phyloP scores from a whole-genome alignment of 257 asterid species.

The Plantago major region DNA sequence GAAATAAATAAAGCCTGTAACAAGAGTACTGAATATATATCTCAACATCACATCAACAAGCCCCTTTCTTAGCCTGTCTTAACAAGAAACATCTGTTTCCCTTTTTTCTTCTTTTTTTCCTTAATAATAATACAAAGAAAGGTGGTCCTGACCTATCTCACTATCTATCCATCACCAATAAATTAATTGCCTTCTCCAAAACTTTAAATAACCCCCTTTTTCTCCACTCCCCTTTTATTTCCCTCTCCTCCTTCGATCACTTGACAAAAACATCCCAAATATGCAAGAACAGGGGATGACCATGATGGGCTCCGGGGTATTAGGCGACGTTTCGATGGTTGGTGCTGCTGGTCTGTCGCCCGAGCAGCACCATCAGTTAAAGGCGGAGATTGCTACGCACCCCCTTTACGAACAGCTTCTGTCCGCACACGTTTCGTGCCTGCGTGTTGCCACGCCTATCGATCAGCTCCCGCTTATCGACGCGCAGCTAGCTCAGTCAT shows the following conservation, averaged over 20 bases:
- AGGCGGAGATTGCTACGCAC: constrained; percentile 83
- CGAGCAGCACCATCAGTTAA: constrained; percentile 44
- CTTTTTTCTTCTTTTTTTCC: neutral
- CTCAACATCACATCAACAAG: no score
- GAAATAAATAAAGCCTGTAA: no score
- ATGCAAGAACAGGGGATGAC: constrained; percentile 38
- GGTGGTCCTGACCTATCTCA: constrained; percentile 34
- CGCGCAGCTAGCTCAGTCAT: constrained; percentile 80
- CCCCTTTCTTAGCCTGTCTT: no score
- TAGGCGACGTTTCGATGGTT: constrained; percentile 21
- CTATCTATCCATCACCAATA: constrained; percentile 20
- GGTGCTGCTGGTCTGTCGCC: constrained; percentile 7
- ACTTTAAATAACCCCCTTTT: constrained; percentile 14
- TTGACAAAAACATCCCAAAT: neutral
- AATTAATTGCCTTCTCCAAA: constrained; percentile 14
- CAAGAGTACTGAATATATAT: no score
- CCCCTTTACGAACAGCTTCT: constrained; percentile 87
- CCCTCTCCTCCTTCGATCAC: constrained; percentile 6
- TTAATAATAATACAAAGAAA: neutral
- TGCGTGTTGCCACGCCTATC: constrained; percentile 96
- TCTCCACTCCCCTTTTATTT: constrained; percentile 14
- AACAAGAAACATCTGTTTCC: no score
- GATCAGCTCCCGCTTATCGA: constrained; percentile 88
- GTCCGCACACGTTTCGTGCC: constrained; percentile 91
- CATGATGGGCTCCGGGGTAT: constrained; percentile 27